Evolutionary conservation across 2,329 filamentous ascomycete genomes (phyloP).

Genomic region (Aureobasidium lini): DNA sequence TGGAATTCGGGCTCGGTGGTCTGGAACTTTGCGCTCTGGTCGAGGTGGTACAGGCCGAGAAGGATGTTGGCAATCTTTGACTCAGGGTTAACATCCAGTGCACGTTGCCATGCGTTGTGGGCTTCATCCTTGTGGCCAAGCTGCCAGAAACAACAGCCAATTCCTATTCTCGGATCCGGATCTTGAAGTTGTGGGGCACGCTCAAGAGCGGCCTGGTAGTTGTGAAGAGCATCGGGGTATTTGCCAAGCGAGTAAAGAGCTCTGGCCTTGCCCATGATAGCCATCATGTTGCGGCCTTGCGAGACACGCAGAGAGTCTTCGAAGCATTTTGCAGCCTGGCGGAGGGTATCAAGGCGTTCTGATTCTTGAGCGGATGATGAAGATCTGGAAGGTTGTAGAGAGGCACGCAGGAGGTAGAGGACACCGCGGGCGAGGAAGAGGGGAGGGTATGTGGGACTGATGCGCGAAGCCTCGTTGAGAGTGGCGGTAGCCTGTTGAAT

Average conservation of each 20-base stretch:
- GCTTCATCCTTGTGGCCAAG: constrained; percentile 91
- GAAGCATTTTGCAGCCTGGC: constrained; percentile 83
- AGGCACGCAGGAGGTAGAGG: constrained; percentile 78
- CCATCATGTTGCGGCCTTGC: constrained; percentile 81
- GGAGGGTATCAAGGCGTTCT: constrained; percentile 70
- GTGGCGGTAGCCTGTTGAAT: constrained; percentile 83
- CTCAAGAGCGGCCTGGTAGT: constrained; percentile 79
- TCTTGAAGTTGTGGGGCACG: constrained; percentile 84
- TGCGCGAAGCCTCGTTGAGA: constrained; percentile 88
- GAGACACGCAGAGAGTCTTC: constrained; percentile 87
- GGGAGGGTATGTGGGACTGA: constrained; percentile 87
- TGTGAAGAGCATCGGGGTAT: constrained; percentile 72
- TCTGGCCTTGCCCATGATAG: constrained; percentile 80
- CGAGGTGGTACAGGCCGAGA: constrained; percentile 81
- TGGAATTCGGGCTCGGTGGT: constrained; percentile 81
- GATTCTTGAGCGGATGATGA: constrained; percentile 54
- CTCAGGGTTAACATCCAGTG: constrained; percentile 70
- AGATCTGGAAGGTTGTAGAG: constrained; percentile 68
- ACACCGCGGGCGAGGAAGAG: constrained; percentile 88
- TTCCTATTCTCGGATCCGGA: constrained; percentile 90
- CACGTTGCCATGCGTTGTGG: constrained; percentile 80
- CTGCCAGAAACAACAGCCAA: constrained; percentile 96
- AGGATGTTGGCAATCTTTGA: constrained; percentile 89
- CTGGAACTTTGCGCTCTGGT: constrained; percentile 73
- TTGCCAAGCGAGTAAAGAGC: constrained; percentile 80